Base-by-base conservation (phyloP, 805 yeast genomes). In the Sugiyamaella qingdaonensis region DNA sequence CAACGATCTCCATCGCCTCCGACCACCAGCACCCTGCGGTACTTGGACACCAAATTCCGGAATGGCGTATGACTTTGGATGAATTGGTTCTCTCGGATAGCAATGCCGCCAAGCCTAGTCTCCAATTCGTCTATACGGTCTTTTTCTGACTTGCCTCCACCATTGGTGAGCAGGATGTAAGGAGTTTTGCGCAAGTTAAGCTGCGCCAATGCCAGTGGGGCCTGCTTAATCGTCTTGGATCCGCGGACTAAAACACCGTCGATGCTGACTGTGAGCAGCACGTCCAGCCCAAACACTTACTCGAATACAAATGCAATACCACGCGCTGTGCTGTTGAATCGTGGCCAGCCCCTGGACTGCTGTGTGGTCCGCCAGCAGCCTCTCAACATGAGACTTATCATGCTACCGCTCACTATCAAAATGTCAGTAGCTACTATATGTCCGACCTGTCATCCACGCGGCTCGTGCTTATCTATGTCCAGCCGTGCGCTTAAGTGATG, bases 231-330 rank as follows among this genome's bases (percentile, higher is more conserved):
- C 1, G 91, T 80, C 47, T 74, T 74, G 18, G 78, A 71, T 16
- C 97, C 96, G 56, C 91, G 80, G 18, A 91, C 64, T 19, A 91
- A 71, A 9, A 91, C 97, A 7, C 97, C 97, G 69, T 91, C 97
- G 53, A 91, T 90, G 59, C 65, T 63, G 37, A 18, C 11, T 21
- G 16, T 29, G 36, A 33, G 18, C 31, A 9, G 27, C 10, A 7
- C 4, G 27, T 8, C 18, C 8, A 36, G 11, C 11, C 21, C 13
- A 13, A 19, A 4, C 18, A 49, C 58, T 33, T 49, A 59, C 61
- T 64, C 67, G 39, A 64, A 62, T 24, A 62, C 65, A 52, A 64
- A 64, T 31, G 63, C 64, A 21, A 61, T 19, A 39, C 18, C 14
- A 34, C 39, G 18, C 9, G 29, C 29, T 24, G 29, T 24, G 29